A percentile compares a stretch with the other conserved stretches of the same genome.
These are phyloP conservation scores for Globisporangium spinosum DNA, from an alignment of 352 stramenopile genomes.

Conservation along the genomic window DNA sequence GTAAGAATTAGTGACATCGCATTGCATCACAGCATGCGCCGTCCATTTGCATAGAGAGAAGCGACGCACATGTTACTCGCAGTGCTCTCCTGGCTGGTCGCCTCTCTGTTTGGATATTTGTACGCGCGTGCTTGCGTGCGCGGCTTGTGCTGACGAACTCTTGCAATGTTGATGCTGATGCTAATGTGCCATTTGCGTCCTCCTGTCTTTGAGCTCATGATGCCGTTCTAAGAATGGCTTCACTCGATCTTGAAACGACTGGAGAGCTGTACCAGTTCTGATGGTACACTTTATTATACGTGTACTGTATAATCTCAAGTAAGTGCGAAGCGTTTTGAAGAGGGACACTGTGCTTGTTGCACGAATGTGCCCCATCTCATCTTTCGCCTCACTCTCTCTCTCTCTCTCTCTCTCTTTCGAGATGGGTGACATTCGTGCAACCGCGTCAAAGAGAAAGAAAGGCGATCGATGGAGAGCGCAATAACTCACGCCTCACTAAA, in stretches of 20 bases:
- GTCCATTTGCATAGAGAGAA: not conserved
- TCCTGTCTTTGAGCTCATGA: not conserved
- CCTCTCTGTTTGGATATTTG: not conserved
- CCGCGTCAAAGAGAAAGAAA: not conserved
- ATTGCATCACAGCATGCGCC: not conserved
- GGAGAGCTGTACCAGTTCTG: not conserved
- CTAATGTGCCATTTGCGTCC: not conserved
- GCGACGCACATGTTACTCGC: not conserved
- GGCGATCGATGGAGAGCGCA: not conserved
- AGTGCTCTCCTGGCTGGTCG: not conserved
- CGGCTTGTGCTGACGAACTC: not conserved
- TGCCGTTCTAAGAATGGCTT: conserved; percentile 3
- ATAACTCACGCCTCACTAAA: not conserved
- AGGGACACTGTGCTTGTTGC: not conserved
- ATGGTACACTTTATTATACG: not conserved
- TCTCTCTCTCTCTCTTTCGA: not conserved
- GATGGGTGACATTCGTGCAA: not conserved
- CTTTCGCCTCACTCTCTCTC: too few relatives aligned
- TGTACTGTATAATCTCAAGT: not conserved
- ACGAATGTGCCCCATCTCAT: not conserved
- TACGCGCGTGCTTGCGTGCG: conserved; percentile 2
- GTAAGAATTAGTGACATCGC: not conserved
- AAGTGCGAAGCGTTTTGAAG: not conserved
- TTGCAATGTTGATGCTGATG: not conserved
- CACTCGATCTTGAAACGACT: conserved; percentile 1